phyloP scores from a whole-genome alignment of 2,329 filamentous ascomycete species.

The Ilyonectria mors-panacis region DNA sequence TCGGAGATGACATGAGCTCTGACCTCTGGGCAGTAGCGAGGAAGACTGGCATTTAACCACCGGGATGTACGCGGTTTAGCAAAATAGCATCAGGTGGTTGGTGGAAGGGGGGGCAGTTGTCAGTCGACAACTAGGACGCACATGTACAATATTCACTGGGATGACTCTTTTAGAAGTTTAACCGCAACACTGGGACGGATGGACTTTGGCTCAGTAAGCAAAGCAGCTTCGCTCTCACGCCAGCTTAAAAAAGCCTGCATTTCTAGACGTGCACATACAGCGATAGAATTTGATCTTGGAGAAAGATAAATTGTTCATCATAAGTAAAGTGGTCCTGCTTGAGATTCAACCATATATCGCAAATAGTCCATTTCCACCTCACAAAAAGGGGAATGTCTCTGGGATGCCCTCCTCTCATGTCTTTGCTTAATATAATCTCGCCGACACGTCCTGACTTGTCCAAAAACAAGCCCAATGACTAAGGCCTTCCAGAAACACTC shows the following conservation, averaged over 20 bases:
- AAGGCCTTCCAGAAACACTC: neutral
- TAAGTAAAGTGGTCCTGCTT: no score
- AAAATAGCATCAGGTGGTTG: neutral
- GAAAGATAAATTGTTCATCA: neutral
- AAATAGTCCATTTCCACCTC: neutral
- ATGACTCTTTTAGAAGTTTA: conserved; percentile 1
- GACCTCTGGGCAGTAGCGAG: no score
- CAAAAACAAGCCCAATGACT: no score
- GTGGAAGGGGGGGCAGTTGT: neutral
- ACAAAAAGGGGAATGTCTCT: neutral
- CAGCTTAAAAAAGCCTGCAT: neutral
- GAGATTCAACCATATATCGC: no score
- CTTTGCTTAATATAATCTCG: no score
- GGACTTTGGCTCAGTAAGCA: neutral
- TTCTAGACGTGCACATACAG: neutral
- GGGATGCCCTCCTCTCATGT: neutral
- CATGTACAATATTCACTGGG: conserved; percentile 23
- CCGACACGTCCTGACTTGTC: no score
- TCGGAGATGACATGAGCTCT: neutral
- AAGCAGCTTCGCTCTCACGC: neutral
- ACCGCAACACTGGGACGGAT: neutral
- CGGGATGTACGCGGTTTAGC: neutral
- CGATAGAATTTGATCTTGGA: neutral
- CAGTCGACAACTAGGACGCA: neutral
- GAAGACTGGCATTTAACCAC: no score